These are phyloP conservation scores for Mollisiaceae sp. DNA, from an alignment of 2,329 filamentous ascomycete genomes.

Conservation along the genomic window DNA sequence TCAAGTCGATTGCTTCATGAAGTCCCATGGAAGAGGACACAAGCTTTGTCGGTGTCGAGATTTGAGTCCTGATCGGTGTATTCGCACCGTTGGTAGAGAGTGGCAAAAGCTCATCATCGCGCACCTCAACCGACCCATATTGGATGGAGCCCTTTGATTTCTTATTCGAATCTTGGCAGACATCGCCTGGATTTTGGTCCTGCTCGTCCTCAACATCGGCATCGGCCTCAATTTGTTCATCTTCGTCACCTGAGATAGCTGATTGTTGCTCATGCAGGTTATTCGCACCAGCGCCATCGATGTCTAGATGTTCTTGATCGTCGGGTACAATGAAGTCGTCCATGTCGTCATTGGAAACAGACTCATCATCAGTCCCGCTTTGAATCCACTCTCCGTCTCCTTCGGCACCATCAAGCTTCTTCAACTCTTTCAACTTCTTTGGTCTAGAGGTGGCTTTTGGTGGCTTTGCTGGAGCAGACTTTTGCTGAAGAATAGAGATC, in stretches of 20 bases:
- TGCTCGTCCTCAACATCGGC: constrained; percentile 18
- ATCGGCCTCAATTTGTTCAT: constrained; percentile 4
- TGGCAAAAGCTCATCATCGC: neutral
- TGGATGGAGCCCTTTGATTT: neutral
- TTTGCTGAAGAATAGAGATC: constrained; percentile 51
- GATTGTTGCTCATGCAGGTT: constrained; percentile 36
- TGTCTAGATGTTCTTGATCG: constrained; percentile 29
- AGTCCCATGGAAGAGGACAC: neutral
- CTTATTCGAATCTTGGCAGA: neutral
- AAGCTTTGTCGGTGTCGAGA: constrained; percentile 1
- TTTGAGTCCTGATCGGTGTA: constrained; percentile 16
- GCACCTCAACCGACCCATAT: neutral
- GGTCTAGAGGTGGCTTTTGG: neutral
- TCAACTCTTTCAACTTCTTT: neutral
- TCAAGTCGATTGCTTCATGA: constrained; percentile 32
- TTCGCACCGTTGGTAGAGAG: neutral
- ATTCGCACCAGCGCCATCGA: constrained; percentile 20
- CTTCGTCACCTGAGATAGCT: constrained; percentile 26
- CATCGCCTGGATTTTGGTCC: constrained; percentile 19
- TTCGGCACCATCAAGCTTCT: constrained; percentile 11
- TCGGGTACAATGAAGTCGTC: constrained; percentile 55
- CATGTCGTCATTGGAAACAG: constrained; percentile 50
- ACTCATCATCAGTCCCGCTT: constrained; percentile 27
- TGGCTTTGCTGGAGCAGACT: constrained; percentile 44
- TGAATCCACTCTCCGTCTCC: constrained; percentile 37